Evolutionary conservation across 352 stramenopile species (phyloP), one percentile per base, ranked within the genome.

Genomic region (Globisporangium rhizosaccharum): DNA sequence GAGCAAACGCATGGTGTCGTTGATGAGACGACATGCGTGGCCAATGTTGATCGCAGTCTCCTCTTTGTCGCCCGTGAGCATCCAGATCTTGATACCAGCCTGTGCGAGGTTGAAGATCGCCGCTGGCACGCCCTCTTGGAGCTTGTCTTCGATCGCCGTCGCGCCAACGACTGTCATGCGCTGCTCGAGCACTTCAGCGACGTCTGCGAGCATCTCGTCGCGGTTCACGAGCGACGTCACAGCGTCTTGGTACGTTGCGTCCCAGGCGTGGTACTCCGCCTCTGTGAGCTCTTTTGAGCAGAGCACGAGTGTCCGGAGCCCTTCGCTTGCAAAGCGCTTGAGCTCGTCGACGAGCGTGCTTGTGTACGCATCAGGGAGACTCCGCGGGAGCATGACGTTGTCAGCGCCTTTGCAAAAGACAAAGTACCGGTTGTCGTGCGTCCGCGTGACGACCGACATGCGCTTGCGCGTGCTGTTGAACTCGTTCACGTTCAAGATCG

Each of bases 21-120:
- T 85, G 20, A 92, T 86, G 26, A 92, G 62, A 1, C 73, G 76
- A 36, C 82, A 92, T 2, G 80, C 79, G 57, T 88, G 73, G 1
- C 76, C 79, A 37, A 98, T 98, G 63, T 98, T 98, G 63, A 98
- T 97, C 25, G 93, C 93, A 0, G 93, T 98, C 62, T 98, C 93
- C 60, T 95, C 70, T 61, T 98, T 98, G 73, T 98, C 93, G 18
- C 92, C 92, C 2, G 93, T 98, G 20, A 98, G 77, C 73, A 98
- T 94, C 90, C 92, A 98, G 37, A 98, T 85, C 62, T 97, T 96
- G 51, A 98, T 97, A n/a, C 92, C 92, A 3, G 91, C 92, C 36
- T 86, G 66, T 6, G 84, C 80, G 5, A 98, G 73, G 46, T 86
- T 82, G 37, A 78, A 84, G 49, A 98, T 98, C 26, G 87, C 75